These are phyloP conservation scores for Graphilbum ipis-grandicollis DNA, from an alignment of 2,329 filamentous ascomycete species.

Conservation along the genomic window DNA sequence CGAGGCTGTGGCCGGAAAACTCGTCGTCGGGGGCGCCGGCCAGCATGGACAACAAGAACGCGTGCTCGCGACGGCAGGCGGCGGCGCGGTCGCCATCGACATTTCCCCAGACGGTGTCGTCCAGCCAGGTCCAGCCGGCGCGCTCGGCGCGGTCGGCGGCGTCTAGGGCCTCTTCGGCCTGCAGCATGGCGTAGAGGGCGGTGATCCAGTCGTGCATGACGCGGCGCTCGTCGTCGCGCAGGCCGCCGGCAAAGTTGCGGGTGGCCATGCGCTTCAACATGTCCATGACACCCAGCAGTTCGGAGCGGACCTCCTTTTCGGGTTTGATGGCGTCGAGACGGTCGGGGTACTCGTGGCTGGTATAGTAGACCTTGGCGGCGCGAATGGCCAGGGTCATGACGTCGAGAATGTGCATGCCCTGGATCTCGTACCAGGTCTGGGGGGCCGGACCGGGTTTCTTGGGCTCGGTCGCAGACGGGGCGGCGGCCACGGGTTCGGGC, in stretches of 20 bases:
- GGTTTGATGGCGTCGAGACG: conserved; percentile 73
- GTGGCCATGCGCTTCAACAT: conserved; percentile 82
- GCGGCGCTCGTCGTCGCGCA: conserved; percentile 61
- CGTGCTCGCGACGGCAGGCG: conserved; percentile 62
- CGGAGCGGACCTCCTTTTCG: conserved; percentile 69
- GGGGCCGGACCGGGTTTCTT: conserved; percentile 1
- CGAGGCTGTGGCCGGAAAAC: neutral
- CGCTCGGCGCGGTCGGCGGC: conserved; percentile 52
- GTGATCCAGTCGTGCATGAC: conserved; percentile 65
- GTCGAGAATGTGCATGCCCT: conserved; percentile 84
- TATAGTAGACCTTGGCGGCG: conserved; percentile 93
- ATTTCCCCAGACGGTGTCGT: conserved; percentile 57
- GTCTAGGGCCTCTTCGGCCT: conserved; percentile 61
- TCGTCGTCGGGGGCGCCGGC: conserved; percentile 13
- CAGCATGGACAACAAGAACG: conserved; percentile 61
- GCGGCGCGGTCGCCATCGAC: conserved; percentile 21
- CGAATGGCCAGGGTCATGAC: conserved; percentile 89
- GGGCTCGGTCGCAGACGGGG: too few species aligned
- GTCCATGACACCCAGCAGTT: conserved; percentile 75
- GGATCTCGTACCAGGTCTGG: conserved; percentile 55
- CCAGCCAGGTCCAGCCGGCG: conserved; percentile 64
- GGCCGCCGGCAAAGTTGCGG: conserved; percentile 68
- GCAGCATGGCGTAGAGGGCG: conserved; percentile 60
- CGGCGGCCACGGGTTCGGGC: neutral
- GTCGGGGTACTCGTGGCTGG: conserved; percentile 73